Evolutionary conservation across 192 early-diverging fungal species (phyloP), one percentile per base, ranked within the genome.

Genomic region (Backusella morwellensis): DNA sequence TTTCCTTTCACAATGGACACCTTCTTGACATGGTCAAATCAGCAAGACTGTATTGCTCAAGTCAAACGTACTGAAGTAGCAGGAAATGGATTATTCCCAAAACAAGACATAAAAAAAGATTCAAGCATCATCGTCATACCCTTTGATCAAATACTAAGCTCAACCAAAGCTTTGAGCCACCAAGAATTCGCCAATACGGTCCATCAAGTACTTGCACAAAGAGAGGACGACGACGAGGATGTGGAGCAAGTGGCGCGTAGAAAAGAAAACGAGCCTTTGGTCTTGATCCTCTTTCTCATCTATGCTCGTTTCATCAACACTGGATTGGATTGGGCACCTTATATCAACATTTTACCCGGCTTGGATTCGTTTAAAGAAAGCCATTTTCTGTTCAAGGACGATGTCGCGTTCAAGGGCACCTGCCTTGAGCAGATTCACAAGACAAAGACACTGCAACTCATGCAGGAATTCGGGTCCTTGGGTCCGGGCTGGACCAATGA

Each of bases 261-360:
- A 1, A 12, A 54, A 29, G 26, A 54, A 6, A 77, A 77, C 7
- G 84, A 89, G 66, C 66, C 83, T 5, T 68, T 85, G 5, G 70
- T 75, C 12, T 35, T 89, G 7, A 29, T 84, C 21, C 68, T 86
- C 5, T 89, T 88, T 68, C 36, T 89, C 14, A 75, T 88, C 12
- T 84, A 76, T 59, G 80, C 78, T 34, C 67, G 78, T 15, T 72
- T 82, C 38, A 12, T 63, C 19, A 34, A 36, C 47, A 35, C 71
- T 21, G 17, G 47, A 12, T 79, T 75, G 1, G 47, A 82, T 4
- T 91, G 88, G 84, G 42, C 77, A 38, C 78, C 84, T 9, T 94
- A 94, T 56, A 82, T 90, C n/a, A 75, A 84, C 15, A 85, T 84
- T 9, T 78, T 94, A 42, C 92, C 92, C 3, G 80, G 78, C 1